Evolutionary conservation across 495 filamentous ascomycete species (phyloP), one percentile per base, ranked within the genome.

Genomic region (Entonaema liquescens): DNA sequence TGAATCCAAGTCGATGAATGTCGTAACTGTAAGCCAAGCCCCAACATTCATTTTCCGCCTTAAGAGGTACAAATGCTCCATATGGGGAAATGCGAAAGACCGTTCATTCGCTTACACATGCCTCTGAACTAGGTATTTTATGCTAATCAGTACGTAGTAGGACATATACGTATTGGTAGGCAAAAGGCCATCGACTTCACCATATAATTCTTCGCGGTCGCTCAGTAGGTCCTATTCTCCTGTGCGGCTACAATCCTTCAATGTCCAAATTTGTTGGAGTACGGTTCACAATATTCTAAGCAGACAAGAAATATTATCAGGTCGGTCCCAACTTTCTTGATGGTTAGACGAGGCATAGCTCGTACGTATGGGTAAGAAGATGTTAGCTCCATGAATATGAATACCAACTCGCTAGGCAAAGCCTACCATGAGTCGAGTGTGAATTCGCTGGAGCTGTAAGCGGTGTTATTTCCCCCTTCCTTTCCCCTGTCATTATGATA

Each of bases 311-410:
- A 71, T 40, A 47, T 21, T 44, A 35, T 52, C 25, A 71, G 49
- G 60, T 61, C 64, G 49, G 69, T 58, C 59, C 63, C 60, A 55
- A 35, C 64, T 50, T 28, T 17, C 36, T 21, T 21, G 38, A 25
- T 67, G 59, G 59, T 57, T 67, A 53, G 63, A 67, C 25, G 59
- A 42, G 31, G 59, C 63, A 67, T 31, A 65, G 64, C 59, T 60
- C 64, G 49, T 55, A 35, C 50, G 35, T 33, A 57, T 25, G 52
- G 23, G 25, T 28, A 57, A 36, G 50, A 64, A 19, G 29, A 33
- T 3, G 36, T 53, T 53, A 52, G 40, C 49, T 36, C 40, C 50
- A 44, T 60, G 28, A 52, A 44, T 57, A 44, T 60, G 28, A 52
- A 44, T 38, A 35, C 26, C 38, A 40, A 21, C n/a, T 72, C 31